These are phyloP conservation scores for Kluyveromyces aestuarii DNA, from an alignment of 805 yeast genomes.

Conservation along the genomic window DNA sequence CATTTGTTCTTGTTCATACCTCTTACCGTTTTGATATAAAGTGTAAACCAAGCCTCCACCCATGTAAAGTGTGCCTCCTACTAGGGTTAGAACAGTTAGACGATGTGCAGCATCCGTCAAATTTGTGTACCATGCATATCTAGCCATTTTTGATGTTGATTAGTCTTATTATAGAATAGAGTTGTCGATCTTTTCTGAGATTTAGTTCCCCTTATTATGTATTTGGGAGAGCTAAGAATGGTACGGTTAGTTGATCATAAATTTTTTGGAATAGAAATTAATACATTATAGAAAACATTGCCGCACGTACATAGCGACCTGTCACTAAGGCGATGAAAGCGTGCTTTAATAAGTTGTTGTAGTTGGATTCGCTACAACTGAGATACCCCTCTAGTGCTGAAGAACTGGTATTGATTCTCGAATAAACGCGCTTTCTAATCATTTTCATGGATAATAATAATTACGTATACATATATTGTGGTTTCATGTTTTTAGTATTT, in stretches of 20 bases:
- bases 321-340: too few relatives aligned
- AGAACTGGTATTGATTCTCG: not conserved
- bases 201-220: not conserved
- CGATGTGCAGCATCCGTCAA: constrained; percentile 67
- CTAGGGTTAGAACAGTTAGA: constrained; percentile 55
- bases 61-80: constrained; percentile 49
- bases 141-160: constrained; percentile 30
- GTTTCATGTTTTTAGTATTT: too few relatives aligned
- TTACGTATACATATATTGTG: too few relatives aligned
- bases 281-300: too few relatives aligned
- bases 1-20: constrained; percentile 34
- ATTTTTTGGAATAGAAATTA: too few relatives aligned
- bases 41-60: constrained; percentile 43
- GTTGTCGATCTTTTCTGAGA: not conserved
- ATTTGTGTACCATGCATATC: constrained; percentile 68
- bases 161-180: not conserved
- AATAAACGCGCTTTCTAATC: too few relatives aligned
- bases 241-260: not conserved
- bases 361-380: not conserved
- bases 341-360: not conserved
- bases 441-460: too few relatives aligned
- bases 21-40: constrained; percentile 43
- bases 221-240: too few relatives aligned
- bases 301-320: not conserved
- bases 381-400: not conserved